Percentiles rank a stretch among this genome's conserved stretches.
Evolutionary conservation across 2,329 filamentous ascomycete genomes (phyloP).

Genomic region (Fusarium newnesense): DNA sequence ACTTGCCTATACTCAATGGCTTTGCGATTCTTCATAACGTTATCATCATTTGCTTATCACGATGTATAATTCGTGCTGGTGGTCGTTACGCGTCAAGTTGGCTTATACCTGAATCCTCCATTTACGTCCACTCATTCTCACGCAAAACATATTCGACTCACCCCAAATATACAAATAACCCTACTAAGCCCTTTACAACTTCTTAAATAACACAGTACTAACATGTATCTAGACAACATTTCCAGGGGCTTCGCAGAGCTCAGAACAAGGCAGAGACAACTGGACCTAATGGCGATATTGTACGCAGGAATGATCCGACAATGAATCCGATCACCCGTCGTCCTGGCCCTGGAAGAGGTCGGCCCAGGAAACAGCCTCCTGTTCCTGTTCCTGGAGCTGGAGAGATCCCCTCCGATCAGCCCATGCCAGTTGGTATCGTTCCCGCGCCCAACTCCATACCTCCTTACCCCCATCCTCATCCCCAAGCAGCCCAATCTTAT

Average conservation of each 20-base stretch:
- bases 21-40: neutral
- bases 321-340: slow-evolving; percentile 69
- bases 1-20: neutral
- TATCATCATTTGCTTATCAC: neutral
- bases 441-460: slow-evolving; percentile 8
- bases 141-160: neutral
- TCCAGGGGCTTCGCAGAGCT: slow-evolving; percentile 66
- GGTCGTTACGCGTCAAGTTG: slow-evolving; percentile 14
- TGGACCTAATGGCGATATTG: slow-evolving; percentile 47
- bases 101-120: slow-evolving; percentile 16
- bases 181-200: neutral
- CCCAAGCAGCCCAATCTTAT: slow-evolving; percentile 8
- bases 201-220: slow-evolving; percentile 9
- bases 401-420: slow-evolving; percentile 16
- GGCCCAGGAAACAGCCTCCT: slow-evolving; percentile 60
- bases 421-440: slow-evolving; percentile 6
- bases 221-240: slow-evolving; percentile 62
- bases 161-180: neutral
- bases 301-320: slow-evolving; percentile 60
- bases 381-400: slow-evolving; percentile 21
- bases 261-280: slow-evolving; percentile 63
- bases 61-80: slow-evolving; percentile 5
- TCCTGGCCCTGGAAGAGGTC: slow-evolving; percentile 66
- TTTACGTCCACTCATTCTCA: neutral
- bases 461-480: slow-evolving; percentile 12